Percentiles rank a stretch among this genome's conserved stretches.
These are phyloP conservation scores for Rosa multiflora DNA, from an alignment of 306 rosid species.

Conservation along the genomic window DNA sequence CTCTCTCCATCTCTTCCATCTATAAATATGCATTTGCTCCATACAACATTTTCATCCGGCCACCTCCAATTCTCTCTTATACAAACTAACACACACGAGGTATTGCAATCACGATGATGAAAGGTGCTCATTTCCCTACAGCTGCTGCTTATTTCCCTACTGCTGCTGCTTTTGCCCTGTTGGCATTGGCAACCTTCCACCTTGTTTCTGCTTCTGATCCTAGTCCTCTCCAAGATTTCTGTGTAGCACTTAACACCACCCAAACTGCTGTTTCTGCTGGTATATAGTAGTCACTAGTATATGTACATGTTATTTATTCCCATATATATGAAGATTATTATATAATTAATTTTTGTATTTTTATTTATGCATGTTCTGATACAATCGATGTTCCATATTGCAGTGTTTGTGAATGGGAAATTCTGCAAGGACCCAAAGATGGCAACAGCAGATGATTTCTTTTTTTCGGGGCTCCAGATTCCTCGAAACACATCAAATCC, in stretches of 20 bases:
- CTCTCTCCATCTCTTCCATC: neutral
- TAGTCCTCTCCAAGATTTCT: neutral
- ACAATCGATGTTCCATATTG: no score
- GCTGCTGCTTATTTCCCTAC: neutral
- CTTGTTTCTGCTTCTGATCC: neutral
- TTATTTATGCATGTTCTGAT: no score
- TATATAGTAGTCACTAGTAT: no score
- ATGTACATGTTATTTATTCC: no score
- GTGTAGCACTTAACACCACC: no score
- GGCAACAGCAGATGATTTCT: neutral
- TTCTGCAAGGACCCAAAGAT: constrained; percentile 6
- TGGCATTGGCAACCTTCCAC: neutral
- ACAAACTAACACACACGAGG: neutral
- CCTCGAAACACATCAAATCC: neutral
- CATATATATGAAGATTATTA: no score
- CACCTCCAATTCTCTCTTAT: neutral
- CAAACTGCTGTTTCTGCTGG: no score
- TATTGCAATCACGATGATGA: neutral
- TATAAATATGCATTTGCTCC: neutral
- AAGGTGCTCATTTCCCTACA: neutral
- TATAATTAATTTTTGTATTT: no score
- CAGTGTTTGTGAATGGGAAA: constrained; percentile 16
- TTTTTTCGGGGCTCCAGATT: neutral
- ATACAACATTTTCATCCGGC: neutral
- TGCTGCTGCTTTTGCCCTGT: neutral